Conservation (phyloP, 805 yeast genomes). For the Candida manassasensis region DNA sequence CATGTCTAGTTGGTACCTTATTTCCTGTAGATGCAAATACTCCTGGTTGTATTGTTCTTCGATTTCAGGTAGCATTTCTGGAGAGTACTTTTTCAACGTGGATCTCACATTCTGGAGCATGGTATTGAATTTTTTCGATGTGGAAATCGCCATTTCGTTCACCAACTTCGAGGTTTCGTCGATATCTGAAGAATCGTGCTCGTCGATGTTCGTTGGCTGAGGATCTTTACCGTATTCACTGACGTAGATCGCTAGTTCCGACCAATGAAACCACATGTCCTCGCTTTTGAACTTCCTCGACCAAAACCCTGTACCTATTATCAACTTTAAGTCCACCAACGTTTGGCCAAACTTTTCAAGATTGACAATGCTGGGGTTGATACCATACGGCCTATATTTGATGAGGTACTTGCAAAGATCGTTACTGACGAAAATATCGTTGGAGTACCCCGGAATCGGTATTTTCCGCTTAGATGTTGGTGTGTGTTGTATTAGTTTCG, state of each 20-base stretch:
- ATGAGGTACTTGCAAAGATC: slow-evolving; percentile 26
- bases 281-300: slow-evolving; percentile 36
- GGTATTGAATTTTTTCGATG: slow-evolving; percentile 25
- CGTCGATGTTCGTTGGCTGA: background rate
- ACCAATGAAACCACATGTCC: slow-evolving; percentile 44
- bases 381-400: slow-evolving; percentile 23
- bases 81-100: slow-evolving; percentile 24
- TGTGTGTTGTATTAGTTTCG: slow-evolving; percentile 18
- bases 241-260: slow-evolving; percentile 24
- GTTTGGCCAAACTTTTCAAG: slow-evolving; percentile 39
- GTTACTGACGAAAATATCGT: slow-evolving; percentile 37
- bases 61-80: slow-evolving; percentile 22
- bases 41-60: slow-evolving; percentile 31
- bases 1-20: slow-evolving; percentile 26
- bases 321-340: slow-evolving; percentile 29
- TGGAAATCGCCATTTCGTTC: slow-evolving; percentile 21
- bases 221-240: slow-evolving; percentile 5
- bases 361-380: slow-evolving; percentile 32
- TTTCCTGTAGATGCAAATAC: slow-evolving; percentile 29
- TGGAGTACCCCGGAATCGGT: slow-evolving; percentile 36
- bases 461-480: slow-evolving; percentile 27
- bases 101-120: slow-evolving; percentile 32
- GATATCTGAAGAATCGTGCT: slow-evolving; percentile 5
- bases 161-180: slow-evolving; percentile 7
- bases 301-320: slow-evolving; percentile 28